Evolutionary conservation across 139 green algal species (phyloP).

Genomic region (Chlamydomonas urium): DNA sequence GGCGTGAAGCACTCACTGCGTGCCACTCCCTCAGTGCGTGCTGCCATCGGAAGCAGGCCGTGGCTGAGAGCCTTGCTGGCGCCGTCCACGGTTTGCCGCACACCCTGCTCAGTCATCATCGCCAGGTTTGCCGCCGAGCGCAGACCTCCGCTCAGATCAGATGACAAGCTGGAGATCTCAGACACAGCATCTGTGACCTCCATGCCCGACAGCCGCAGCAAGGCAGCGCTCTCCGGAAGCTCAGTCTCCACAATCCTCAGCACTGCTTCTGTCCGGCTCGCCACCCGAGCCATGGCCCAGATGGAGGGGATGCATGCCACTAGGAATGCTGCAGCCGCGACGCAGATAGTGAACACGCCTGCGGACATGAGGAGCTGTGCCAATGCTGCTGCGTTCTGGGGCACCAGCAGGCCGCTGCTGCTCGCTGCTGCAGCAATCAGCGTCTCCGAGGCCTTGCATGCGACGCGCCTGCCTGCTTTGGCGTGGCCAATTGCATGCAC

Average conservation of each 20-base stretch:
- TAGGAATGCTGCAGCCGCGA: conserved; percentile 14
- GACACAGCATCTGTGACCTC: conserved; percentile 19
- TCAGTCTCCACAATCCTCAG: conserved; percentile 20
- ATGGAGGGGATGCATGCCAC: conserved; percentile 17
- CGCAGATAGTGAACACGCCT: conserved; percentile 10
- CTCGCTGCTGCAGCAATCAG: no score
- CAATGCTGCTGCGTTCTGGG: not conserved
- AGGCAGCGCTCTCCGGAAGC: conserved; percentile 23
- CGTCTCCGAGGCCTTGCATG: no score
- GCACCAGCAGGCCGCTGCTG: not conserved
- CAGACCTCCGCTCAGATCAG: conserved; percentile 14
- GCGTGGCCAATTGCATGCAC: no score
- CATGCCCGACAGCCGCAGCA: conserved; percentile 24
- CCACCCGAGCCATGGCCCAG: conserved; percentile 10
- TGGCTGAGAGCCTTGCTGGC: not conserved
- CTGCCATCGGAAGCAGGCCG: not conserved
- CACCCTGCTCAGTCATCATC: conserved; percentile 6
- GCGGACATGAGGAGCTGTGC: conserved; percentile 12
- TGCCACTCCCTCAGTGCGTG: not conserved
- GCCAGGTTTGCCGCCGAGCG: conserved; percentile 16
- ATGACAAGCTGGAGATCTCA: conserved; percentile 11
- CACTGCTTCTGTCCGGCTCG: not conserved
- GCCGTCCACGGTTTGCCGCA: conserved; percentile 2
- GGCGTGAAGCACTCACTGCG: not conserved
- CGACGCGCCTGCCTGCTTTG: no score